Base-by-base conservation (phyloP, 768 basidiomycete species). In the Tylopilus cervinicoccineus region DNA sequence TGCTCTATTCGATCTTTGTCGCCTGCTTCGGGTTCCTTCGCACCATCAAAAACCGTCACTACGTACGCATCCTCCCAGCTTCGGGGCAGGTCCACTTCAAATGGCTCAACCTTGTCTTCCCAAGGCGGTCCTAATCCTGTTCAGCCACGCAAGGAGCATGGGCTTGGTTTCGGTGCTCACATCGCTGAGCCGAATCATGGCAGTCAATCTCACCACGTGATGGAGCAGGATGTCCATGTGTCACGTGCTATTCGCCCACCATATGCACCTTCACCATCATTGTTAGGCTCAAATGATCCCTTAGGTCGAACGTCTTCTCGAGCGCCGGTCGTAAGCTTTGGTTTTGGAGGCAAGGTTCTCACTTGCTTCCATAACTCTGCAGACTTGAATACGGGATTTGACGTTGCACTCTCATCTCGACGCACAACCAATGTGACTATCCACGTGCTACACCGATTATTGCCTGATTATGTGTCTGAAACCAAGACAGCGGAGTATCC, bases 291-390 rank as follows among this genome's bases (percentile, higher is more conserved):
- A 7, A 90, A 93, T 57, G 90, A 93, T 62, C 88, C 88, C 6
- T 69, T 93, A 3, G 83, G 84, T 24, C 79, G 90, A 37, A 83
- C 85, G 6, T 74, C 83, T 3, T 79, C 78, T 46, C 80, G 81
- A 31, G 80, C 84, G 9, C 94, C 94, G 0, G 74, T 96, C 24
- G 72, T 94, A 45, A 86, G 82, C 52, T 96, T 97, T 58, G 95
- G 95, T 0, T 93, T 94, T 58, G 93, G 93, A n/a, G 94, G 94
- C 11, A 87, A 86, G 60, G 59, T 97, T 48, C 77, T 94, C 9
- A 85, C 90, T 8, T 94, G 89, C 65, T 96, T 95, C 72, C 92
- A 90, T 56, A 78, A 80, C 26, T 76, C 79, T 43, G 71, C 78
- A 12, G 78, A 80, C 14, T 65, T 86, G 62, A 81, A 74, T 63